phyloP scores from a whole-genome alignment of 1,284 basidiomycete genomes.

The Austroboletus novae-zelandiae region DNA sequence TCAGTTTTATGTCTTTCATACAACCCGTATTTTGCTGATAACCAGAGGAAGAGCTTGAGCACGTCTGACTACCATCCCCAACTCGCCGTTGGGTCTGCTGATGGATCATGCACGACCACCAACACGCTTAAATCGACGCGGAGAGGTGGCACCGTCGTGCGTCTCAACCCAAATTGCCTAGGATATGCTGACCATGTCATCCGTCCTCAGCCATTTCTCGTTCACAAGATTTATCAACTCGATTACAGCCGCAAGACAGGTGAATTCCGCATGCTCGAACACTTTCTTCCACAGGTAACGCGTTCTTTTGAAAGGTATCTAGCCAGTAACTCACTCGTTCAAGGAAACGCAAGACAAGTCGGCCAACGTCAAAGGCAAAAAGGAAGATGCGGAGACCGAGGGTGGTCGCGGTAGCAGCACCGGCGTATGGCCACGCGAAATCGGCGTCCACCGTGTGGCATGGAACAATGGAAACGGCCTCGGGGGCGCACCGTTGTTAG shows the following conservation, averaged over 20 bases:
- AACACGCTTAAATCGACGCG: constrained; percentile 69
- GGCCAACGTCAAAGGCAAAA: constrained; percentile 37
- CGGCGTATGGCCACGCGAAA: constrained; percentile 74
- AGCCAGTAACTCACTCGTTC: not conserved
- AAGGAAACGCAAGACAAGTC: constrained; percentile 61
- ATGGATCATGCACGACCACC: constrained; percentile 76
- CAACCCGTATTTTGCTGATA: not conserved
- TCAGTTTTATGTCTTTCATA: constrained; percentile 29
- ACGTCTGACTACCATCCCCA: constrained; percentile 87
- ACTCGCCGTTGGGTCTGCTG: constrained; percentile 75
- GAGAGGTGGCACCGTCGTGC: constrained; percentile 64
- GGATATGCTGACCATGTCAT: not conserved
- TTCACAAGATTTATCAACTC: constrained; percentile 80
- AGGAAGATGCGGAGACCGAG: constrained; percentile 26
- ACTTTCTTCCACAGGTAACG: constrained; percentile 69
- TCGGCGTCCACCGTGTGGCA: constrained; percentile 69
- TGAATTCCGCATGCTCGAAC: constrained; percentile 82
- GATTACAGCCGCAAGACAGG: constrained; percentile 76
- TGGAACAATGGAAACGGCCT: constrained; percentile 82
- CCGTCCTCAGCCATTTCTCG: constrained; percentile 62
- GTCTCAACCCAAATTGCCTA: constrained; percentile 18
- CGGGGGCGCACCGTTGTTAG: constrained; percentile 63
- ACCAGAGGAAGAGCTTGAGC: constrained; percentile 55
- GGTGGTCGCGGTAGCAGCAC: constrained; percentile 35
- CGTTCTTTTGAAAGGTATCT: not conserved